Conservation (phyloP, 2,329 filamentous ascomycete genomes). For the Botrytis galanthina region DNA sequence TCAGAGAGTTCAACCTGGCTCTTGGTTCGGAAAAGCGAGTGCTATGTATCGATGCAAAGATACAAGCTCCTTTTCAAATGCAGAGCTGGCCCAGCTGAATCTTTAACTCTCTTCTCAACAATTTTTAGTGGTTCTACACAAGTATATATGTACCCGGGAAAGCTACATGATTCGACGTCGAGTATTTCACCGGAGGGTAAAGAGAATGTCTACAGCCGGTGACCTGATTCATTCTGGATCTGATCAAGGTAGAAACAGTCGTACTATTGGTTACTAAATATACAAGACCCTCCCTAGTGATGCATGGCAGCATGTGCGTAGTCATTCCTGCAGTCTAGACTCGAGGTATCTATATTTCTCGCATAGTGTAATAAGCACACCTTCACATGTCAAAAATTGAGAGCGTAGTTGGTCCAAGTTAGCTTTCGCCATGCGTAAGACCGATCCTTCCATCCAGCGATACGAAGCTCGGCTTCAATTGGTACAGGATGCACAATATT, state of each 20-base stretch:
- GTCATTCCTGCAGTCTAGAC: background rate
- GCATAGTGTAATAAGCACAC: background rate
- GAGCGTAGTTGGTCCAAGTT: background rate
- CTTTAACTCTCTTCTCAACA: background rate
- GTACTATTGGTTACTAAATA: background rate
- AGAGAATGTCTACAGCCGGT: background rate
- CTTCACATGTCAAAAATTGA: conserved; percentile 7
- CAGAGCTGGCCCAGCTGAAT: background rate
- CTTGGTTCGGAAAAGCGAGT: background rate
- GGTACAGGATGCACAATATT: background rate
- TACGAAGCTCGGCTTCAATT: background rate
- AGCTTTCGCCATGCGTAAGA: background rate
- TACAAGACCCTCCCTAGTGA: background rate
- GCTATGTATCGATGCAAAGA: background rate
- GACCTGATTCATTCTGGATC: background rate
- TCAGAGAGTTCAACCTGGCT: background rate
- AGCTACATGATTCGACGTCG: background rate
- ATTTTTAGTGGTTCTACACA: background rate
- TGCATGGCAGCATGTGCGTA: background rate
- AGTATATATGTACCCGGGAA: background rate
- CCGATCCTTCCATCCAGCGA: background rate
- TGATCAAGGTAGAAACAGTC: too few relatives aligned
- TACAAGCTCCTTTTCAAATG: too few relatives aligned
- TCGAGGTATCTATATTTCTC: background rate
- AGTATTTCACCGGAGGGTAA: background rate